Evolutionary conservation across 768 basidiomycete species (phyloP).

Genomic region (Sporobolomyces roseus): DNA sequence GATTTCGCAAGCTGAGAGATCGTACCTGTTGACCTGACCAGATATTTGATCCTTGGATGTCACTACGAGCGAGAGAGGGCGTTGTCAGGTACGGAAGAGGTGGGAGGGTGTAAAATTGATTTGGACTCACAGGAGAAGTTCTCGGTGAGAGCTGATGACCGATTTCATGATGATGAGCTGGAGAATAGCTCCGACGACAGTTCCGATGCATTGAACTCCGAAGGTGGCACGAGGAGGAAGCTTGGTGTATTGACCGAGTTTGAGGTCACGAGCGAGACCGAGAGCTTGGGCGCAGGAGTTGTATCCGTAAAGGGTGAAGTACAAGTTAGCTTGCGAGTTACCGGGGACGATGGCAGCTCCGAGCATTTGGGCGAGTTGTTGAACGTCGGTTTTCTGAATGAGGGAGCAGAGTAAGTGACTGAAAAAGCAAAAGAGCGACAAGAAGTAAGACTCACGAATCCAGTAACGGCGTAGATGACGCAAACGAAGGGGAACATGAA

Average conservation of each 20-base stretch:
- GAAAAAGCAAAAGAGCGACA: background rate
- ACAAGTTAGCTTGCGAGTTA: slow-evolving; percentile 62
- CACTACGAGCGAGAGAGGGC: too few species aligned
- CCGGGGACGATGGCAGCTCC: slow-evolving; percentile 57
- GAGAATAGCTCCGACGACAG: slow-evolving; percentile 54
- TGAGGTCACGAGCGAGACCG: slow-evolving; percentile 60
- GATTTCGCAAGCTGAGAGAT: slow-evolving; percentile 56
- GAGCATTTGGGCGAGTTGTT: slow-evolving; percentile 56
- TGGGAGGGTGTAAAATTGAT: too few species aligned
- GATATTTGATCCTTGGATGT: slow-evolving; percentile 61
- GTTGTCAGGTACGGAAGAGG: too few species aligned
- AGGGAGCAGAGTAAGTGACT: slow-evolving; percentile 51
- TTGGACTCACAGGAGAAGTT: slow-evolving; percentile 58
- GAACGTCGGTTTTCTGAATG: slow-evolving; percentile 53
- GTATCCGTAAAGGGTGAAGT: slow-evolving; percentile 52
- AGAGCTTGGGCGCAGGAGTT: slow-evolving; percentile 54
- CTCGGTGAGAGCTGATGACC: slow-evolving; percentile 57
- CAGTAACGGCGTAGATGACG: slow-evolving; percentile 29
- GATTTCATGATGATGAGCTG: slow-evolving; percentile 60
- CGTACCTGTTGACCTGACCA: slow-evolving; percentile 58
- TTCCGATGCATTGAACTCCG: slow-evolving; percentile 59
- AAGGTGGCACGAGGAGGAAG: slow-evolving; percentile 65
- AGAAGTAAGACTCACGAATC: slow-evolving; percentile 6
- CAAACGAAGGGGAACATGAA: slow-evolving; percentile 52
- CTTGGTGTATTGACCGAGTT: slow-evolving; percentile 58